Base-by-base conservation (phyloP, 768 basidiomycete species). In the Suillus ampliporus region DNA sequence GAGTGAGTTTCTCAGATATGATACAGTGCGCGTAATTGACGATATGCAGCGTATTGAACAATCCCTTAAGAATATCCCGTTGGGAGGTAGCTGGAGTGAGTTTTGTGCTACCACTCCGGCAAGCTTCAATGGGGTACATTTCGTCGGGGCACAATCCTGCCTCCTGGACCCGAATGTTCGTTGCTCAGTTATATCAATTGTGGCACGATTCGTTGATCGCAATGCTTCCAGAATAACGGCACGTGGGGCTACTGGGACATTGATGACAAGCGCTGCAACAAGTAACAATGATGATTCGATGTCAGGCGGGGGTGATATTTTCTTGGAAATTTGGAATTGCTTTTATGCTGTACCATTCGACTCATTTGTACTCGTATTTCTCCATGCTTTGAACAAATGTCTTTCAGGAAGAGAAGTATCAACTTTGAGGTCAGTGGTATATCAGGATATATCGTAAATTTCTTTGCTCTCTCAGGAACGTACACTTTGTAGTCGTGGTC, bases 31-130 rank as follows among this genome's bases (percentile, higher is more conserved):
- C 31, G 31, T 3, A 31, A 6, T 31, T 31, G 31, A 31, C 6
- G 31, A 31, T 31, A 31, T 31, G 3, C 6, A 31, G 31, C 31
- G 31, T 31, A 69, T 75, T 57, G 72, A 76, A 21, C 69, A 72
- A 2, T 72, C 64, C 51, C 52, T 77, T 13, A 68, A 69, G 19
- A 70, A 72, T n/a, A 67, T 77, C 14, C 73, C 70, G 10, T 5
- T 7, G 13, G 70, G 74, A 9, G 56, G 68, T 19, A 69, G 71
- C 23, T 77, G 74, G 74, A 64, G 65, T 10, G 67, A 70, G 52
- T 72, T 77, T 50, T 76, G 76, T 54, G 71, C 76, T 13, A 74
- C 74, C 7, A 77, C 75, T 1, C 75, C 75, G 0, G 70, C 58
- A 1, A 57, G 35, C 19, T 74, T 76, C 61, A 62, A 19, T 19